These are phyloP conservation scores for Schizonepeta tenuifolia DNA, from an alignment of 257 asterid genomes.

Conservation along the genomic window DNA sequence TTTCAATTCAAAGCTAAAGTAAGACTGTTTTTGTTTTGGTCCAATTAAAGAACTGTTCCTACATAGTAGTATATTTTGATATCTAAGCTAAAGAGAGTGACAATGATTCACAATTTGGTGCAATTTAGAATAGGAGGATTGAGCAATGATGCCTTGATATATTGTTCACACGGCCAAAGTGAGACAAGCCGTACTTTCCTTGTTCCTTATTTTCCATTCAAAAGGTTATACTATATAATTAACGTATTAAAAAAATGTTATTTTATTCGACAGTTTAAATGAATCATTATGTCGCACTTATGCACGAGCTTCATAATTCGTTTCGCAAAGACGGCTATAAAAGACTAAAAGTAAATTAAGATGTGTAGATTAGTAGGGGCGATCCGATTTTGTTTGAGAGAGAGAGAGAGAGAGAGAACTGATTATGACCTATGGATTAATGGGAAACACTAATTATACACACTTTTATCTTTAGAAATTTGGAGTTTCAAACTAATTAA, in stretches of 20 bases:
- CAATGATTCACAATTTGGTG: constrained; percentile 25
- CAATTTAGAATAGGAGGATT: constrained; percentile 21
- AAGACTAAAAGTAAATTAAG: no score
- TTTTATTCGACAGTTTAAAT: background rate
- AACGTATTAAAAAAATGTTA: background rate
- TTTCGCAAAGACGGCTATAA: constrained; percentile 15
- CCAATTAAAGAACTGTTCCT: background rate
- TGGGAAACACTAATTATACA: constrained; percentile 1
- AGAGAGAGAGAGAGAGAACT: background rate
- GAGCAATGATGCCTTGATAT: constrained; percentile 25
- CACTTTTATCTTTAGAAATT: background rate
- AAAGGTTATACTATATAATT: background rate
- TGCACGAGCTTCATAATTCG: constrained; percentile 26
- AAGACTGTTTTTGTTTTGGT: background rate
- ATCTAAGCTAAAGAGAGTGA: background rate
- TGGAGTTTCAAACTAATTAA: background rate
- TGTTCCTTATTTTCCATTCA: constrained; percentile 15
- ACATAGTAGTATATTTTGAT: background rate
- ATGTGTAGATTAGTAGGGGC: background rate
- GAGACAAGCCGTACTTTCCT: constrained; percentile 14
- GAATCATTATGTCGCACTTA: constrained; percentile 22
- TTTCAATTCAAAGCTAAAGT: background rate
- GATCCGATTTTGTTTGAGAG: no score
- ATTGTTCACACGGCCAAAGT: constrained; percentile 28
- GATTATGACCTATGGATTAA: constrained; percentile 5